Evolutionary conservation across 140 eudicot genomes (phyloP), one percentile per base, ranked within the genome.

Genomic region (Anethum foeniculum): DNA sequence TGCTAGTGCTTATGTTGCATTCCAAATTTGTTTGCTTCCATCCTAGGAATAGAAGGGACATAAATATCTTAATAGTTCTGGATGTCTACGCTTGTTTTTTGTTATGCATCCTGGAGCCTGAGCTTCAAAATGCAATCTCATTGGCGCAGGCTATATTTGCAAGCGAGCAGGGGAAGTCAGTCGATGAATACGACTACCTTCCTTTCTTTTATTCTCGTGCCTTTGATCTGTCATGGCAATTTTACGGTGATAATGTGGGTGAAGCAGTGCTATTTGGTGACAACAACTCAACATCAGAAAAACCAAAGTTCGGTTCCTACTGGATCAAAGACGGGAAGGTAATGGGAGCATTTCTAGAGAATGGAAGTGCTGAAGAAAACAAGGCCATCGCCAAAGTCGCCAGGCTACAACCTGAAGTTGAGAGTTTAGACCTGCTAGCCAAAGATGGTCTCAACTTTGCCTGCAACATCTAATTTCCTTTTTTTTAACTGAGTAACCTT

Each of bases 181-280:
- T 92, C 6, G 97, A 87, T 0, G 93, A 90, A 58, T 95, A 95
- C 39, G 99, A 95, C 77, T 95, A 95, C 87, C 96, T 95, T 49
- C 99, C 99, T 28, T 95, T 52, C 91, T 95, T 95, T 92, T 95
- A 95, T 62, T 95, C 99, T 12, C 97, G 99, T 77, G 85, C 99
- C 16, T 95, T 95, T 54, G 97, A 92, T 80, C 91, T 95, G 56
- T 95, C 99, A 79, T 95, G 99, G 99, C 99, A 95, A 80, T 95
- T 95, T 81, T 95, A 95, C 28, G 99, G 99, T 3, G 99, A 95
- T 85, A 95, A 92, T 39, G 97, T 89, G 36, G 99, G 99, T 30
- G 97, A 95, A 0, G 46, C 97, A 1, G 97, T 91, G 49, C 62
- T 91, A 23, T 95, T 95, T 73, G 99, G 99, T 0, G 97, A 95